Percentiles rank a stretch among this genome's conserved stretches.
Evolutionary conservation across 768 basidiomycete genomes (phyloP).

Genomic region (Scleroderma citrinum): DNA sequence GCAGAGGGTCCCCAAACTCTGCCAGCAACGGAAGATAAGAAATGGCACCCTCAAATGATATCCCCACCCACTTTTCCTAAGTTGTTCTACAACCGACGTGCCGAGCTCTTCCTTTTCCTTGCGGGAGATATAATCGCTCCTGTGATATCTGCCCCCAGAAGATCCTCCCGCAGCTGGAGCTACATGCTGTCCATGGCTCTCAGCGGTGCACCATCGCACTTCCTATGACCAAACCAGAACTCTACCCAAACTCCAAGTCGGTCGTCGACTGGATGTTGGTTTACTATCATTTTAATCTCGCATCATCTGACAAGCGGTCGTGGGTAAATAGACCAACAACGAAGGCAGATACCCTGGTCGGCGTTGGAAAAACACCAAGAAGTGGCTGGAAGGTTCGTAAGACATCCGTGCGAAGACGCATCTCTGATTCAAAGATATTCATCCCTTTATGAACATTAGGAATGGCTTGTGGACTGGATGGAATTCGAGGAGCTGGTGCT

Average conservation of each 20-base stretch:
- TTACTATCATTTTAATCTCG: slow-evolving; percentile 38
- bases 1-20: slow-evolving; percentile 39
- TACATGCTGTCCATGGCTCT: slow-evolving; percentile 15
- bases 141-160: slow-evolving; percentile 16
- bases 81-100: slow-evolving; percentile 40
- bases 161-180: slow-evolving; percentile 9
- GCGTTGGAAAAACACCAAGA: slow-evolving; percentile 58
- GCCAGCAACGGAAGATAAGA: background rate
- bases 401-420: background rate
- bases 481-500: slow-evolving; percentile 80
- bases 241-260: slow-evolving; percentile 4
- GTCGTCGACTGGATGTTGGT: slow-evolving; percentile 24
- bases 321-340: slow-evolving; percentile 37
- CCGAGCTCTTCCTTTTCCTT: slow-evolving; percentile 56
- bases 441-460: slow-evolving; percentile 56
- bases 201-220: slow-evolving; percentile 39
- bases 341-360: slow-evolving; percentile 59
- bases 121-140: slow-evolving; percentile 36
- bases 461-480: slow-evolving; percentile 61
- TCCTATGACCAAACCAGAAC: slow-evolving; percentile 31
- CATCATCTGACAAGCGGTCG: slow-evolving; percentile 22
- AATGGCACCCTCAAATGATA: background rate
- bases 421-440: slow-evolving; percentile 34
- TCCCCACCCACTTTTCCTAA: slow-evolving; percentile 45
- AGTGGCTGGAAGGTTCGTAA: slow-evolving; percentile 67